Conservation (phyloP, 805 yeast species). For the Brettanomyces naardenensis region DNA sequence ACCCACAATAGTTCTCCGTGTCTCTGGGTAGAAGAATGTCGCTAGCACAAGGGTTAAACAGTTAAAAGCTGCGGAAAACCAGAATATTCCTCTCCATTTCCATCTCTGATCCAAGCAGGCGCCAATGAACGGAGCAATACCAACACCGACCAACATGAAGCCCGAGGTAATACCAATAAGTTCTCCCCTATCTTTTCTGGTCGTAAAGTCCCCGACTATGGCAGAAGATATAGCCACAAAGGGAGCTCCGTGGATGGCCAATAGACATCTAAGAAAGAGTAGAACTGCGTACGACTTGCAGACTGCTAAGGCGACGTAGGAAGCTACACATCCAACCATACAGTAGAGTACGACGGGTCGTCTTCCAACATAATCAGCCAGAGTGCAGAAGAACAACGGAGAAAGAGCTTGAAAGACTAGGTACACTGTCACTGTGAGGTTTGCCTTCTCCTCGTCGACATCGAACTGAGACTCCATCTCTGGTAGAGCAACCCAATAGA, state of each 20-base stretch:
- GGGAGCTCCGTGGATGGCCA: slow-evolving; percentile 72
- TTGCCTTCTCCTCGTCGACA: slow-evolving; percentile 49
- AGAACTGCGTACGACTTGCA: slow-evolving; percentile 50
- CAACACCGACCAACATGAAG: slow-evolving; percentile 61
- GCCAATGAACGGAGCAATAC: slow-evolving; percentile 71
- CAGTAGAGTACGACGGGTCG: slow-evolving; percentile 57
- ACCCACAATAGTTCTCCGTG: slow-evolving; percentile 64
- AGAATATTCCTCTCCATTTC: slow-evolving; percentile 70
- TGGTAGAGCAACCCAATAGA: slow-evolving; percentile 72
- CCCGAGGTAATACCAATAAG: slow-evolving; percentile 62
- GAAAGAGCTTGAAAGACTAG: slow-evolving; percentile 68
- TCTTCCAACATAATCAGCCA: slow-evolving; percentile 68
- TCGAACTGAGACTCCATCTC: slow-evolving; percentile 46
- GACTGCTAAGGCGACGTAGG: slow-evolving; percentile 60
- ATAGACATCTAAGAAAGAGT: slow-evolving; percentile 63
- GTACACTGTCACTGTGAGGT: slow-evolving; percentile 70
- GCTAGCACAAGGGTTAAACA: slow-evolving; percentile 37
- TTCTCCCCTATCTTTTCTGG: slow-evolving; percentile 62
- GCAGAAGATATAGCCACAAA: slow-evolving; percentile 65
- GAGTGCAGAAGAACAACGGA: slow-evolving; percentile 59
- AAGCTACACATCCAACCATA: slow-evolving; percentile 44
- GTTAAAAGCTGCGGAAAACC: slow-evolving; percentile 64
- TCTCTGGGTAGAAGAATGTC: slow-evolving; percentile 51
- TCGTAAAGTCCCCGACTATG: slow-evolving; percentile 65
- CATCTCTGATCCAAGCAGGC: slow-evolving; percentile 42